Percentiles rank a stretch among this genome's conserved stretches.
phyloP scores from a whole-genome alignment of 768 basidiomycete genomes.

The Leucocoprinus sp. region DNA sequence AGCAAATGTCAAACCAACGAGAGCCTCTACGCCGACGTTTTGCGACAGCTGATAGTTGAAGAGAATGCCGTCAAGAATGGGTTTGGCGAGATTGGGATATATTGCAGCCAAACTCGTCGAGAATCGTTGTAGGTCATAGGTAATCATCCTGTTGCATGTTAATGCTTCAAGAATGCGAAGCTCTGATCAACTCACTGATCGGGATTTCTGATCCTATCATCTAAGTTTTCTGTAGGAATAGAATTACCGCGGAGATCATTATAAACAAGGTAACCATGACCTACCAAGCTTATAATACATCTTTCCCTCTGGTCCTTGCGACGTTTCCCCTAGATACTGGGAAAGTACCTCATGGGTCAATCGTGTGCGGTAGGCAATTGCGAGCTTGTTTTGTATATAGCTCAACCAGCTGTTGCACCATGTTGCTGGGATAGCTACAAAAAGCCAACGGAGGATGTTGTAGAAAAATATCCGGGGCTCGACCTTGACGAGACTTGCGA shows the following conservation, averaged over 20 bases:
- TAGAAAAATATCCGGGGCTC: conserved; percentile 68
- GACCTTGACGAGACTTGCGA: conserved; percentile 88
- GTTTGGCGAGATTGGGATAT: conserved; percentile 91
- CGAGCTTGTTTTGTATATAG: conserved; percentile 89
- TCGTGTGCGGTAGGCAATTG: conserved; percentile 81
- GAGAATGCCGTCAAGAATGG: conserved; percentile 82
- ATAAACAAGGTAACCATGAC: conserved; percentile 16
- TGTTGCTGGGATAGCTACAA: conserved; percentile 88
- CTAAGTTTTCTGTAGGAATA: conserved; percentile 66
- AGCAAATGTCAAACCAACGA: conserved; percentile 72
- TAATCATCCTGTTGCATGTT: conserved; percentile 65
- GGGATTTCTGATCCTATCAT: conserved; percentile 93
- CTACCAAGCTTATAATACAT: conserved; percentile 89
- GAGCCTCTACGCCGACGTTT: conserved; percentile 91
- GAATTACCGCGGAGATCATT: conserved; percentile 1
- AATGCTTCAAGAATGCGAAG: conserved; percentile 7
- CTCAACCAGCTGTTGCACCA: conserved; percentile 91
- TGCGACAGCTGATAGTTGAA: conserved; percentile 94
- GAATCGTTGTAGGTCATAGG: conserved; percentile 92
- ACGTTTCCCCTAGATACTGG: conserved; percentile 73
- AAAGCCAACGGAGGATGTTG: conserved; percentile 84
- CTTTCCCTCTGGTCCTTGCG: conserved; percentile 62
- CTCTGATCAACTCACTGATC: conserved; percentile 56
- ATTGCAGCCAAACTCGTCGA: conserved; percentile 87
- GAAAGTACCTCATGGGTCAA: conserved; percentile 77